A percentile compares a stretch with the other conserved stretches of the same genome.
These are phyloP conservation scores for Pugionium dolabratum DNA, from an alignment of 345 rosid genomes.

Conservation along the genomic window DNA sequence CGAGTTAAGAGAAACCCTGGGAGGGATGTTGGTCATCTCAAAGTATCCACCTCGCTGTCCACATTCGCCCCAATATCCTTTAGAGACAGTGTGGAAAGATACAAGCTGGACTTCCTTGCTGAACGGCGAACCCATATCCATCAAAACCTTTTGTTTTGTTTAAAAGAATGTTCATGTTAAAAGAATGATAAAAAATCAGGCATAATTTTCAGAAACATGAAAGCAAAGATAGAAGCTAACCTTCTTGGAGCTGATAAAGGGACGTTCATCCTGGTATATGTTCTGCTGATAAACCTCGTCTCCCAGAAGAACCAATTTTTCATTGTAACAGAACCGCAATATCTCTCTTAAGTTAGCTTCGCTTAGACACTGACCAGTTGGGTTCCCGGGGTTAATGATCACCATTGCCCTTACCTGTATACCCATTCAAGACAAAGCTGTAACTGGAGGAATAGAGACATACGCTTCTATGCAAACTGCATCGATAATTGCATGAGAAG, in stretches of 20 bases:
- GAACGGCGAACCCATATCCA: slow-evolving; percentile 83
- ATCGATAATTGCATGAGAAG: slow-evolving; percentile 5
- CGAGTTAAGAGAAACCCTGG: slow-evolving; percentile 53
- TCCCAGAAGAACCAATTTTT: slow-evolving; percentile 81
- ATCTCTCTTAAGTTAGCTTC: slow-evolving; percentile 88
- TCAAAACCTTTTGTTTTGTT: slow-evolving; percentile 55
- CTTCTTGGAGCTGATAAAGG: slow-evolving; percentile 85
- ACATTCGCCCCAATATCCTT: slow-evolving; percentile 99
- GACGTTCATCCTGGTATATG: slow-evolving; percentile 94
- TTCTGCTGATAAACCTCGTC: slow-evolving; percentile 99
- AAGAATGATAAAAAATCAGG: background rate
- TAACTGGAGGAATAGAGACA: slow-evolving; percentile 16
- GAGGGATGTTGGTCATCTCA: slow-evolving; percentile 97
- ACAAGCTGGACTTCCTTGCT: slow-evolving; percentile 92
- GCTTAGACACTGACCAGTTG: slow-evolving; percentile 98
- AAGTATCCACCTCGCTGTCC: slow-evolving; percentile 99
- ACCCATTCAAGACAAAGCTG: slow-evolving; percentile 7
- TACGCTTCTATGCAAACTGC: background rate
- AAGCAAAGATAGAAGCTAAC: slow-evolving; percentile 41
- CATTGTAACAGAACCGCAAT: slow-evolving; percentile 71
- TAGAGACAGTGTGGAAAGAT: slow-evolving; percentile 95
- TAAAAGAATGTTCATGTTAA: slow-evolving; percentile 15
- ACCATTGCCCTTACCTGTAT: slow-evolving; percentile 96
- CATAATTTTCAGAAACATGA: slow-evolving; percentile 4
- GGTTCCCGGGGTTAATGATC: slow-evolving; percentile 98